Base-by-base conservation (phyloP, 148 eudicot genomes). In the Cornus florida region DNA sequence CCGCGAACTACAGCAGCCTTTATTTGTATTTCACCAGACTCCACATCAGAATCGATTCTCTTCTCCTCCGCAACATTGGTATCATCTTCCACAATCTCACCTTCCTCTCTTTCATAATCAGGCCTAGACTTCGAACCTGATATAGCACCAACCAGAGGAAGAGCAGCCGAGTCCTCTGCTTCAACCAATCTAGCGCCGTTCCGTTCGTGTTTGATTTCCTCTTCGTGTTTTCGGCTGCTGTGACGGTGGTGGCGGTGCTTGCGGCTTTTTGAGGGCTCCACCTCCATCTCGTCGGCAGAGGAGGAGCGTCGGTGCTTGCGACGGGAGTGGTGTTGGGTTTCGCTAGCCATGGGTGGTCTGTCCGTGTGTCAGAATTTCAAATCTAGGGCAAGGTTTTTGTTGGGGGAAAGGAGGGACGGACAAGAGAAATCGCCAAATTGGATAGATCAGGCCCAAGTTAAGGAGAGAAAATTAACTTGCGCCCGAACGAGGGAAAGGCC, bases 91-190 rank as follows among this genome's bases (percentile, higher is more conserved):
- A 95, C 81, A 77, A 95, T 95, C 87, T 95, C 98, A 33, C 98
- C 98, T 84, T 95, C 98, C 79, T 95, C 98, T 93, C 93, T 89
- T 53, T 95, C 97, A 78, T 87, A 87, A 86, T 90, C 88, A 23
- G 73, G 70, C 62, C 88, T 81, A 67, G 59, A 78, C 32, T 35
- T 59, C 57, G 73, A 67, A 41, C 60, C 70, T 46, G 16, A 24
- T 3, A 32, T 32, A 14, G 11, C 16, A 68, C 17, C 66, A 48
- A 12, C 20, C 11, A 11, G 79, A 23, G 72, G 24, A 9, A 22
- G 35, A 35, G 38, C 38, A 35, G 38, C 9, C 23, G 14, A 53
- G 77, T 82, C 79, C 35, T 75, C 71, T 11, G 10, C 53, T 48
- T 48, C 12, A 48, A 4, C 7, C 53, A 48, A 48, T 11, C 5